Conservation (phyloP, 2,329 filamentous ascomycete genomes). For the Rhynchosporium graminicola region DNA sequence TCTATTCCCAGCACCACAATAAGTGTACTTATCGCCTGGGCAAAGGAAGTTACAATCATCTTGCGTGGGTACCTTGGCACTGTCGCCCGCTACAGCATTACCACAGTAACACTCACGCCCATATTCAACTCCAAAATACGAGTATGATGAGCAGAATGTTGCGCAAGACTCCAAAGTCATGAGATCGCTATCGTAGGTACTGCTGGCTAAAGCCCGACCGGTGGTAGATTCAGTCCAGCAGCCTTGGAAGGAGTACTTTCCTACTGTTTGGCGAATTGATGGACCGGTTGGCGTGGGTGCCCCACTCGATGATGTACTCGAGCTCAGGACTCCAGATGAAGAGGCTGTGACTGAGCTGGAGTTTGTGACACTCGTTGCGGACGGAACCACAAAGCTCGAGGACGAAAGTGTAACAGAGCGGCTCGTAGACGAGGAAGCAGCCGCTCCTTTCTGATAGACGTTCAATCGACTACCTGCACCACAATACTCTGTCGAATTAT, state of each 20-base stretch:
- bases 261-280: constrained; percentile 29
- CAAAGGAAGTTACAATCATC: constrained; percentile 31
- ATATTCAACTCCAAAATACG: constrained; percentile 45
- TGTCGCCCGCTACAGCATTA: constrained; percentile 31
- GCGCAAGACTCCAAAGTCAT: constrained; percentile 42
- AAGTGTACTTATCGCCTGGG: constrained; percentile 35
- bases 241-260: constrained; percentile 32
- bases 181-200: constrained; percentile 30
- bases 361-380: background rate
- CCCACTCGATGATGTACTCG: constrained; percentile 14
- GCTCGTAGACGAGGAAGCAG: constrained; percentile 13
- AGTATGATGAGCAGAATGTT: constrained; percentile 37
- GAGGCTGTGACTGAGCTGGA: constrained; percentile 13
- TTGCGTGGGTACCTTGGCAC: constrained; percentile 31
- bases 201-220: constrained; percentile 33
- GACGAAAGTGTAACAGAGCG: constrained; percentile 13
- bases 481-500: constrained; percentile 40
- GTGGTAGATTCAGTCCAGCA: constrained; percentile 40
- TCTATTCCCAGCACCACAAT: constrained; percentile 38
- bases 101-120: constrained; percentile 43
- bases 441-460: constrained; percentile 33
- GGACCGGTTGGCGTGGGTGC: constrained; percentile 26
- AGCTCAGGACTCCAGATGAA: constrained; percentile 8
- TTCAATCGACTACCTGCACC: constrained; percentile 39
- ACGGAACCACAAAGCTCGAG: constrained; percentile 5